These are phyloP conservation scores for Rhamnella rubrinervis DNA, from an alignment of 331 rosid genomes.

Conservation along the genomic window DNA sequence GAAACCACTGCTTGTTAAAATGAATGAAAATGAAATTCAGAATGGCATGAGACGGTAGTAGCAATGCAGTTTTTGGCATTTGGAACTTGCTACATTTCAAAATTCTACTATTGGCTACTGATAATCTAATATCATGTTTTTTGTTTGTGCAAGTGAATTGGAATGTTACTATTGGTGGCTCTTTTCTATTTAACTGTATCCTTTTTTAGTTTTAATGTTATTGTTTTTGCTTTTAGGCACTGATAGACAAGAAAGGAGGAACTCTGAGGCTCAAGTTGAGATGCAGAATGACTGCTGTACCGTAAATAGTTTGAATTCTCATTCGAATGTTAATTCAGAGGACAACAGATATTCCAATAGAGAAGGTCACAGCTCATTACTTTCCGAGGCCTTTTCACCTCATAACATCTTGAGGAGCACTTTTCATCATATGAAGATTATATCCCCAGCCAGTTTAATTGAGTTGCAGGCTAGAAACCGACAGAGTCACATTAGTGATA, in stretches of 20 bases:
- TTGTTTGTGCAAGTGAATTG: neutral
- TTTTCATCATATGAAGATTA: slow-evolving; percentile 55
- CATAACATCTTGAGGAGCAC: slow-evolving; percentile 64
- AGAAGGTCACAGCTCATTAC: slow-evolving; percentile 33
- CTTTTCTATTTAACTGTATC: slow-evolving; percentile 4
- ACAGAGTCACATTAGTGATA: slow-evolving; percentile 29
- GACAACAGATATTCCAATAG: slow-evolving; percentile 33
- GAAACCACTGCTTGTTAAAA: too few relatives aligned
- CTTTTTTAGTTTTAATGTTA: slow-evolving; percentile 14
- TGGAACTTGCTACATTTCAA: neutral
- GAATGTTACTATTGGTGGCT: neutral
- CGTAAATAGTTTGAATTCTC: slow-evolving; percentile 37
- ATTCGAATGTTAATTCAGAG: slow-evolving; percentile 35
- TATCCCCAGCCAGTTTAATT: slow-evolving; percentile 32
- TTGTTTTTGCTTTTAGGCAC: slow-evolving; percentile 41
- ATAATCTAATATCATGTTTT: neutral
- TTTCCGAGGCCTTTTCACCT: slow-evolving; percentile 26
- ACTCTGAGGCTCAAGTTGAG: slow-evolving; percentile 38
- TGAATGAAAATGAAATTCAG: too few relatives aligned
- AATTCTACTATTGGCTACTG: neutral
- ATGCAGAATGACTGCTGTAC: slow-evolving; percentile 40
- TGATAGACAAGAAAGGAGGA: slow-evolving; percentile 39
- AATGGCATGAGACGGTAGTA: neutral
- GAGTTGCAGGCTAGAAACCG: slow-evolving; percentile 31
- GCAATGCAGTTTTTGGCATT: slow-evolving; percentile 1